Base-by-base conservation (phyloP, 2,329 filamentous ascomycete species). In the Aureobasidium musti region DNA sequence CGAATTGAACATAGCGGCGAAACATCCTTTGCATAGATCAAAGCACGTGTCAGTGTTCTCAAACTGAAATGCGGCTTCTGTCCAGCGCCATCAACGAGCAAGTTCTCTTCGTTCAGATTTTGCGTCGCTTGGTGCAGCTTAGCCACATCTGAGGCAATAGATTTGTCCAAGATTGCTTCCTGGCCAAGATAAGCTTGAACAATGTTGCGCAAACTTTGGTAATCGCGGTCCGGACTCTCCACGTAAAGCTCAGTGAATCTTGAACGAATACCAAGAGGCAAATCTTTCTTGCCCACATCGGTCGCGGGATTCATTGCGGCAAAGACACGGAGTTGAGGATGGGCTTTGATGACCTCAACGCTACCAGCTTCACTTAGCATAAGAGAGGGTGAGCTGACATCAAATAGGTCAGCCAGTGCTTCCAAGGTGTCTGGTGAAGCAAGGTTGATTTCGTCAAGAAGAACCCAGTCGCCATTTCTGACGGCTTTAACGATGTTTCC, bases 241-340 rank as follows among this genome's bases (percentile, higher is more conserved):
- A 99, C 92, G 75, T 96, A 99, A 26, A 99, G 83, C 77, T 99
- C 95, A 0, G 95, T 98, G 74, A 99, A 99, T 57, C 93, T 87
- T 10, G 93, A 96, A 65, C 94, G 85, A 50, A 98, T 87, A 1
- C 94, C 93, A 65, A 91, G 87, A 0, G 94, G 92, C 19, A 99
- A 81, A 77, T 99, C 95, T 66, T 94, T 89, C 79, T 99, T 99
- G 68, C 96, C 95, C 66, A 97, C 88, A 80, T 99, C 95, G 3
- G 95, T 99, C 5, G 95, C 95, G 35, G 95, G 95, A 74, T 99
- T 99, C 95, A 99, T 99, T 33, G 96, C 95, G 61, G 91, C 96
- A 74, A 99, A 99, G 17, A 99, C 91, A 45, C 95, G 88, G 77
- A 99, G 99, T 70, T 97, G 88, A 0, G 92, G 89, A 77, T 99